Base-by-base conservation (phyloP, 441 rosid genomes). In the Metrosideros polymorpha region DNA sequence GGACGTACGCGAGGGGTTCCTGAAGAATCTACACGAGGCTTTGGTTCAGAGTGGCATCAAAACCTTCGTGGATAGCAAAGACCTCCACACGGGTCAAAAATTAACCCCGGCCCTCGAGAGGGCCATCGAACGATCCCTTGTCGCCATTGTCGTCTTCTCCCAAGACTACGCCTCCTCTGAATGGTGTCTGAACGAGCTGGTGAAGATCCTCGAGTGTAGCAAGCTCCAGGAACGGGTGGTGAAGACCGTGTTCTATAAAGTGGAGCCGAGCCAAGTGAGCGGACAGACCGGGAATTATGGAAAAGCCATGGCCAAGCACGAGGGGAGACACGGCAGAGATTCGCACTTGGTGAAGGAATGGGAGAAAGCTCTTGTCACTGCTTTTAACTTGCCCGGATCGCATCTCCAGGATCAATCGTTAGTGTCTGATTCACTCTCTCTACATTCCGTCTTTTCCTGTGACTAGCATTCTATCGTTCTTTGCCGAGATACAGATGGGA, bases 101-200 rank as follows among this genome's bases (percentile, higher is more conserved):
- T 66, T 66, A 35, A 35, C 77, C 45, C 77, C 77, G 14, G 45
- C 77, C 77, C 77, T 57, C 45, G 24, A 25, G 10, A 59, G 22
- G 47, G 86, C 86, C 47, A 59, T 59, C 53, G 55, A 84, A 12
- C 27, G 13, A 54, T 84, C 86, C 71, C 59, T 22, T 1, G 12
- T 29, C n/a, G 30, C 76, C 22, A 22, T 59, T 10, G 45, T 84
- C 32, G 53, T 84, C 61, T 47, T 84, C 50, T 84, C 86, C 32
- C 25, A 4, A 27, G 52, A 84, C 79, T 84, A 84, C 19, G 43
- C 86, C 27, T 84, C 86, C 47, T 84, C 86, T 24, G 27, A 43
- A 43, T 59, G 86, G 86, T 84, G 86, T 52, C 53, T 84, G 32
- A 63, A 84, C 9, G 86, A 84, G 39, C 86, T 59, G 71, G 86